Evolutionary conservation across 208 protist species (phyloP), one percentile per base, ranked within the genome.

Genomic region (Leishmania arabica): DNA sequence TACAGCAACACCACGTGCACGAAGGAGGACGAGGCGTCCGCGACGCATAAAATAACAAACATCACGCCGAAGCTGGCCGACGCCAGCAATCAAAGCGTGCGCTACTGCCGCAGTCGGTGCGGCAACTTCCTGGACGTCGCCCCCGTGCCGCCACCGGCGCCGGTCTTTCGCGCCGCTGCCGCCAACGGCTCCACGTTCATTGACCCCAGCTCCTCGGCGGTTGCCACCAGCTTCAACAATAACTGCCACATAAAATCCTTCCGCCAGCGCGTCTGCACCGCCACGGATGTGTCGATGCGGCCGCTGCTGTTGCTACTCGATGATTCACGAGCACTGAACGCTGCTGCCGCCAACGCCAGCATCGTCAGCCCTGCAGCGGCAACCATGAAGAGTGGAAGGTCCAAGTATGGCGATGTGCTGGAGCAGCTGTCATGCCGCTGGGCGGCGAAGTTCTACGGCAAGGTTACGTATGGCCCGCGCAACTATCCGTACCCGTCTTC

Each of bases 401-500:
- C 37, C 19, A 69, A n/a, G 65, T 89, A 89, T 56, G 90, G 92
- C 15, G 92, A 95, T n/a, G 58, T 89, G 64, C 78, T 89, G 75
- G 65, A 94, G 31, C 76, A 87, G 47, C 74, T 96, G 56, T 89
- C 79, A 11, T 91, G 87, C 71, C 93, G 95, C 47, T 97, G 95
- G 93, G 91, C 91, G 1, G 86, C 86, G 37, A 97, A 96, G 84
- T 95, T 95, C 75, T 97, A 96, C 87, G 95, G 95, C 27, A 84
- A 94, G 34, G 93, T 97, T 17, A 96, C 93, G 7, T 96, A 92
- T 81, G 93, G 90, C 9, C 95, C 95, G 3, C 88, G 93, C 45
- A 96, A 96, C 85, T 97, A 92, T 80, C 89, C 95, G 9, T 97
- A 97, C 85, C 95, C 92, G 17, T 95, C 91, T 40, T 96, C 92